These are phyloP conservation scores for Medicago ruthenica DNA, from an alignment of 306 rosid species.

Conservation along the genomic window DNA sequence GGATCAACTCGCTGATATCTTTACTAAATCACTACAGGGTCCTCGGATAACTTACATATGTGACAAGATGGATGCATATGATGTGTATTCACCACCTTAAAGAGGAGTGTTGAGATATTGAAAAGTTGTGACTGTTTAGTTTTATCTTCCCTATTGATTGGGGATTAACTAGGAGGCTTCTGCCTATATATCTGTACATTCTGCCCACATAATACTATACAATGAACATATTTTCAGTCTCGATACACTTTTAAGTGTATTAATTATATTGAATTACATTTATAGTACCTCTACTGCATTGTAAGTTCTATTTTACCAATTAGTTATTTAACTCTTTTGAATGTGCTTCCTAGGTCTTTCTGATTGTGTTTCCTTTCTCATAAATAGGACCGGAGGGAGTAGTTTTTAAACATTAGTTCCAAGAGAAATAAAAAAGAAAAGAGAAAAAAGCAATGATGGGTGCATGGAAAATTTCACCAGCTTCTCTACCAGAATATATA, in stretches of 20 bases:
- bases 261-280: slow-evolving; percentile 2
- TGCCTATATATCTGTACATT: no score
- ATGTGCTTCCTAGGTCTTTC: slow-evolving; percentile 4
- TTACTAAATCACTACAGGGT: no score
- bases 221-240: no score
- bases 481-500: background rate
- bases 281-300: background rate
- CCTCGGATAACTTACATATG: no score
- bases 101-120: no score
- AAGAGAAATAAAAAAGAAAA: slow-evolving; percentile 1
- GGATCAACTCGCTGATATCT: no score
- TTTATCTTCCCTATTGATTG: no score
- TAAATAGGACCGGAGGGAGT: slow-evolving; percentile 5
- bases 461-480: slow-evolving; percentile 21
- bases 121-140: no score
- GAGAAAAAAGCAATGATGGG: slow-evolving; percentile 3
- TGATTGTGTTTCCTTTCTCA: background rate
- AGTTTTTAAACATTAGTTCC: slow-evolving; percentile 26
- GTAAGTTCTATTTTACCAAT: slow-evolving; percentile 3
- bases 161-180: no score
- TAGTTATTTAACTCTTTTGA: background rate
- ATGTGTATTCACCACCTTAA: no score
- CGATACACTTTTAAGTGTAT: background rate
- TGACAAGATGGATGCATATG: no score
- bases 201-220: no score